Base-by-base conservation (phyloP, 1,284 basidiomycete species). In the Bondarzewia mesenterica region DNA sequence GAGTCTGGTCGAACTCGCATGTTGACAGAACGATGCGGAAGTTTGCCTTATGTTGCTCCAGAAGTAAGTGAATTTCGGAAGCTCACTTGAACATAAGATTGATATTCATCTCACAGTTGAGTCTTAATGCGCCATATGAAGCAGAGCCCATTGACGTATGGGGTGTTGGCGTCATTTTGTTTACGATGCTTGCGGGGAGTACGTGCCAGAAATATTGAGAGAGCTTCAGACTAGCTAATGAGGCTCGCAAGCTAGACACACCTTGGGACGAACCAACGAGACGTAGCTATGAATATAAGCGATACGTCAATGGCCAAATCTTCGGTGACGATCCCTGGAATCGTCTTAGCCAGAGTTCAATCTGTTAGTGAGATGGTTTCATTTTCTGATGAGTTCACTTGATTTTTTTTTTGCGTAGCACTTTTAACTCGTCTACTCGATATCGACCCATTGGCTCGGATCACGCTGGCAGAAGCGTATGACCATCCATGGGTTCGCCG, bases 161-260 rank as follows among this genome's bases (percentile, higher is more conserved):
- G 95, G 93, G 92, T 1, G 80, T 91, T 46, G 96, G 96, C 1
- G 89, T 98, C n/a, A 95, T 99, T 32, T 72, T 99, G 1, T 98
- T 92, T 62, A 93, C 95, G 0, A 70, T 98, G 51, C 74, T 99
- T 0, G 85, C 82, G 4, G 95, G 95, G 45, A 98, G 93, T 94
- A 63, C 57, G 91, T 77, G 6, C 16, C n/a, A n/a, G n/a, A n/a
- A n/a, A n/a, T n/a, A n/a, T n/a, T n/a, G n/a, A n/a, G n/a, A n/a
- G n/a, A n/a, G n/a, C n/a, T n/a, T n/a, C n/a, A n/a, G n/a, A n/a
- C n/a, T n/a, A n/a, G n/a, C n/a, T n/a, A n/a, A n/a, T n/a, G n/a
- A n/a, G 10, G 29, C 35, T 39, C 4, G 22, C 39, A 37, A 48
- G 18, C 0, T 50, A 96, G 93, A 96, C 62, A 98, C 95, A 0